phyloP scores from a whole-genome alignment of 495 filamentous ascomycete genomes.

The Tuber indicum region DNA sequence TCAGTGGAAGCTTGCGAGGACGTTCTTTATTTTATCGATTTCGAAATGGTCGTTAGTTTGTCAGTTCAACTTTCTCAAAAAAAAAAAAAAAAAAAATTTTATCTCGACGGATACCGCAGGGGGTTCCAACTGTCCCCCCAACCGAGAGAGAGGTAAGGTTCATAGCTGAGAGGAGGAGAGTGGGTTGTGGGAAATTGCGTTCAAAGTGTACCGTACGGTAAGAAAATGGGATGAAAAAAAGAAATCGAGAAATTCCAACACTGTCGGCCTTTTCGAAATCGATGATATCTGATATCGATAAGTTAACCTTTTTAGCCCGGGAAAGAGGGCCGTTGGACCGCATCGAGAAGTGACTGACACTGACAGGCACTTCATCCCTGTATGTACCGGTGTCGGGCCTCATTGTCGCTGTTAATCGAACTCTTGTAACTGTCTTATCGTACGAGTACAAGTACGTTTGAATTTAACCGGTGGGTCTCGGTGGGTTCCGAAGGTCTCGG shows the following conservation, averaged over 20 bases:
- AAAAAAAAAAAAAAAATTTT: no score
- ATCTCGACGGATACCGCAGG: no score
- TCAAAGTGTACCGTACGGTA: no score
- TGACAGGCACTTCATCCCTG: constrained; percentile 2
- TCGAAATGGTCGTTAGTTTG: no score
- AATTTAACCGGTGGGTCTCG: not conserved
- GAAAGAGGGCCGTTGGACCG: not conserved
- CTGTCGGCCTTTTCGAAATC: no score
- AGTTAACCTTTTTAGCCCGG: not conserved
- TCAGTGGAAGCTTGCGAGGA: not conserved
- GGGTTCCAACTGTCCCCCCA: no score
- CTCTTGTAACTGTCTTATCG: not conserved
- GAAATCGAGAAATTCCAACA: no score
- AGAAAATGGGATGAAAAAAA: no score
- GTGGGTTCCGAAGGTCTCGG: not conserved
- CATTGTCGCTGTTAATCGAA: not conserved
- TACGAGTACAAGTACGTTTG: not conserved
- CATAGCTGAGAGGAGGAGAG: no score
- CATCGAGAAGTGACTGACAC: not conserved
- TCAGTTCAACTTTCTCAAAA: no score
- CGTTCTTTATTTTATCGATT: not conserved
- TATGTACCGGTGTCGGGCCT: not conserved
- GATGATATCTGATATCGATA: not conserved
- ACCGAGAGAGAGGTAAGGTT: no score
- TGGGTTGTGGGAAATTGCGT: no score